Evolutionary conservation across 2,329 filamentous ascomycete species (phyloP), one percentile per base, ranked within the genome.

Genomic region (Elsinoe batatas): DNA sequence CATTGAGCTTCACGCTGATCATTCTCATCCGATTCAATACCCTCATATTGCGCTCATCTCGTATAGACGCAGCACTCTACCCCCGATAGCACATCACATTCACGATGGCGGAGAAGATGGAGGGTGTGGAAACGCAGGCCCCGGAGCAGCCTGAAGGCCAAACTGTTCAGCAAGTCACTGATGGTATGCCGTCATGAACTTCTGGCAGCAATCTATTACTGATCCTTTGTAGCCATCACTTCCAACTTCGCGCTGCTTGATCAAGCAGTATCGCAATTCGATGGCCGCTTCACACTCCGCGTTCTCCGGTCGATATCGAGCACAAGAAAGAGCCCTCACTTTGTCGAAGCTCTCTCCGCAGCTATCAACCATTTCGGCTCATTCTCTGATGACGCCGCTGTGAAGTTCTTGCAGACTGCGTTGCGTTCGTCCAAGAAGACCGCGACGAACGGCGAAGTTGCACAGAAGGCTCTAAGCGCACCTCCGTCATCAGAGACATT

Each of bases 231-330:
- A 97, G 93, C 96, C 72, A 95, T 98, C 75, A 93, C 91, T 74
- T 85, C 82, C 78, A 96, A 94, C 74, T 96, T 96, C 69, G 82
- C 83, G 53, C 80, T 98, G 61, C 80, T 98, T 67, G 91, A 96
- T 67, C 87, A 90, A 66, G 93, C 91, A 62, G 91, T 98, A 61
- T 79, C 84, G 61, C 83, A 94, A 65, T 98, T 97, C 71, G 93
- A 98, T 74, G 83, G 91, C 58, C 85, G 93, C 76, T 98, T 96
- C 74, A 89, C 91, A 57, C 85, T 98, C 61, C 83, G 93, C 68
- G 93, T 93, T 59, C 81, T 98, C 61, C 87, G 93, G 66, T 95
- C 91, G 64, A 95, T 97, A 74, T 95, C 93, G 38, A 91, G 90
- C 56, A 84, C 97, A 70, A 89, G 93, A 70, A 97, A 97, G 79